Evolutionary conservation across 1,284 basidiomycete genomes (phyloP).

Genomic region (Neonothopanus nambi): DNA sequence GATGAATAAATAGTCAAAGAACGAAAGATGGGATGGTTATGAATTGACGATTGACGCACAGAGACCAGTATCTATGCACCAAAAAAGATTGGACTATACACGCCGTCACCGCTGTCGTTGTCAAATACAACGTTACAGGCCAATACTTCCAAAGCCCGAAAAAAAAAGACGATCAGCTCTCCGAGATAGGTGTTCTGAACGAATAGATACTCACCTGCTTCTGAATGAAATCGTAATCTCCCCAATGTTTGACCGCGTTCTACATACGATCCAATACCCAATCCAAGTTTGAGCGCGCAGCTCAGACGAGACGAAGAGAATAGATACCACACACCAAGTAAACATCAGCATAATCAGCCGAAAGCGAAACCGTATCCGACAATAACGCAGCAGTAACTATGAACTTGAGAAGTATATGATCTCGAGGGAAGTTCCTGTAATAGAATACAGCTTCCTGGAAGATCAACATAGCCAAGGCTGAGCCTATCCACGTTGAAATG

Average conservation of each 20-base stretch:
- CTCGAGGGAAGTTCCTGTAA: constrained; percentile 1
- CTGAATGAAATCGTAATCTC: neutral
- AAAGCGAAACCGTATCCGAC: neutral
- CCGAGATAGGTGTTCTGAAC: too few relatives aligned
- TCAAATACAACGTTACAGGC: neutral
- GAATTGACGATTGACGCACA: neutral
- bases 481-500: constrained; percentile 9
- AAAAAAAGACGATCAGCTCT: too few relatives aligned
- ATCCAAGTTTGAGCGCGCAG: too few relatives aligned
- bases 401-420: constrained; percentile 2
- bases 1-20: neutral
- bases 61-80: neutral
- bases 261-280: too few relatives aligned
- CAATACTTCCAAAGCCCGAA: too few relatives aligned
- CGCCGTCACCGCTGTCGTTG: neutral
- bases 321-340: constrained; percentile 14
- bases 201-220: too few relatives aligned
- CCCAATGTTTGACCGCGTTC: neutral
- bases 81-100: neutral
- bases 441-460: constrained; percentile 3
- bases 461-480: constrained; percentile 2
- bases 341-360: constrained; percentile 2
- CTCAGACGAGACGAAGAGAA: too few relatives aligned
- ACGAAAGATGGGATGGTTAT: neutral
- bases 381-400: constrained; percentile 1